Percentiles rank a stretch among this genome's conserved stretches.
phyloP scores from a whole-genome alignment of 495 filamentous ascomycete species.

The Aspergillus egyptiacus region DNA sequence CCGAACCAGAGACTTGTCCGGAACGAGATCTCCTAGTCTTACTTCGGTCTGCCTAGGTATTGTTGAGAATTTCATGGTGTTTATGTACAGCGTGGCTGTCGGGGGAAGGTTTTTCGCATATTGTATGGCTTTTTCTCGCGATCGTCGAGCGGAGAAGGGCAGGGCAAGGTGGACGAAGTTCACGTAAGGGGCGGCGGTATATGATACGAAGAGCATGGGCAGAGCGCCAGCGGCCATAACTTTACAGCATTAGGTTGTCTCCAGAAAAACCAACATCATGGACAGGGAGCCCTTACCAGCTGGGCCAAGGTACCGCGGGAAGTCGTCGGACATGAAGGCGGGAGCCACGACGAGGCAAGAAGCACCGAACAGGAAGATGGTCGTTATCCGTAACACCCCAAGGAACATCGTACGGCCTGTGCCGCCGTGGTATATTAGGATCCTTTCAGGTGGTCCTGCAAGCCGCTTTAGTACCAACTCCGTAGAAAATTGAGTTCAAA shows the following conservation, averaged over 20 bases:
- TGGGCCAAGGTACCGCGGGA: slow-evolving; percentile 40
- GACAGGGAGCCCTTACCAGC: slow-evolving; percentile 34
- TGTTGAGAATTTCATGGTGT: slow-evolving; percentile 58
- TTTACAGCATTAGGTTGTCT: slow-evolving; percentile 21
- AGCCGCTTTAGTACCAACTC: slow-evolving; percentile 13
- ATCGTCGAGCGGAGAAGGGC: slow-evolving; percentile 62
- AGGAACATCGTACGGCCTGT: slow-evolving; percentile 59
- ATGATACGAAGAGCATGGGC: slow-evolving; percentile 61
- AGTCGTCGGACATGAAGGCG: slow-evolving; percentile 45
- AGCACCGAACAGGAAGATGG: slow-evolving; percentile 62
- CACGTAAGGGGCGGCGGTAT: slow-evolving; percentile 62
- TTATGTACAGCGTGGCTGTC: slow-evolving; percentile 58
- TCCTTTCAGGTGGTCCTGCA: slow-evolving; percentile 46
- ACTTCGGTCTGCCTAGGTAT: slow-evolving; percentile 38
- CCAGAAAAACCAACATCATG: no score
- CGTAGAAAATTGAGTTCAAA: background rate
- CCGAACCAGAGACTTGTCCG: slow-evolving; percentile 25
- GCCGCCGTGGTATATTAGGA: slow-evolving; percentile 70
- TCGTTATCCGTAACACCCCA: slow-evolving; percentile 60
- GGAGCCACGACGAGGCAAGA: slow-evolving; percentile 58
- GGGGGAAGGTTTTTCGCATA: slow-evolving; percentile 59
- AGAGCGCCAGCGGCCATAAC: slow-evolving; percentile 54
- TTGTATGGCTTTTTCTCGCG: slow-evolving; percentile 57
- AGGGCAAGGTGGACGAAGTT: slow-evolving; percentile 65
- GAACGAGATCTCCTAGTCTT: slow-evolving; percentile 33